Conservation (phyloP, 225 moss, liverwort and hornwort species). For the Asterella californica region DNA sequence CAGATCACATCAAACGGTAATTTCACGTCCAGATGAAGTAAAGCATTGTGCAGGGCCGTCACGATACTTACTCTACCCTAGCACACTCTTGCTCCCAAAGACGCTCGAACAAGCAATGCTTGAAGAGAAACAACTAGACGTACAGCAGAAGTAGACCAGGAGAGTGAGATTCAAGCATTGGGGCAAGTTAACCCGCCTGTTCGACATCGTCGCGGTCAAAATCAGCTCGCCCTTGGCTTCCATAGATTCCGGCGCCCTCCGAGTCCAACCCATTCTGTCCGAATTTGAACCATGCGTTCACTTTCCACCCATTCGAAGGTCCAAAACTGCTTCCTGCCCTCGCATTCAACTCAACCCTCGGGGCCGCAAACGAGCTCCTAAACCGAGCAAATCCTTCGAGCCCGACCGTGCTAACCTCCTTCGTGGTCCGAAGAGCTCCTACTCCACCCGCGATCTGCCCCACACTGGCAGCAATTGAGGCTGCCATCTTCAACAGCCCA, state of each 20-base stretch:
- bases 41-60: no score
- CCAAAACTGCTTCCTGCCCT: background rate
- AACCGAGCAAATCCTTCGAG: background rate
- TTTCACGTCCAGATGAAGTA: no score
- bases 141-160: background rate
- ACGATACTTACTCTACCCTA: no score
- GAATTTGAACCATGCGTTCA: constrained; percentile 46
- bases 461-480: constrained; percentile 16
- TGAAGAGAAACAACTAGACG: background rate
- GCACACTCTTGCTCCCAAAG: no score
- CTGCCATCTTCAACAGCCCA: constrained; percentile 3
- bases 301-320: constrained; percentile 9
- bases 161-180: background rate
- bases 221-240: constrained; percentile 50
- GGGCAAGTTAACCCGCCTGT: constrained; percentile 29
- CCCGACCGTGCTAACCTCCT: background rate
- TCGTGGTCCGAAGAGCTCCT: background rate
- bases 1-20: no score
- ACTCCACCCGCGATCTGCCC: background rate
- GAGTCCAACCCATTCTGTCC: constrained; percentile 50
- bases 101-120: background rate
- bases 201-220: constrained; percentile 61
- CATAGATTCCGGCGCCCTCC: constrained; percentile 55
- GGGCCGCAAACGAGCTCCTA: constrained; percentile 1
- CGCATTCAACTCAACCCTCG: background rate